Conservation (phyloP, 2,329 filamentous ascomycete species). For the Cytospora chrysosperma region DNA sequence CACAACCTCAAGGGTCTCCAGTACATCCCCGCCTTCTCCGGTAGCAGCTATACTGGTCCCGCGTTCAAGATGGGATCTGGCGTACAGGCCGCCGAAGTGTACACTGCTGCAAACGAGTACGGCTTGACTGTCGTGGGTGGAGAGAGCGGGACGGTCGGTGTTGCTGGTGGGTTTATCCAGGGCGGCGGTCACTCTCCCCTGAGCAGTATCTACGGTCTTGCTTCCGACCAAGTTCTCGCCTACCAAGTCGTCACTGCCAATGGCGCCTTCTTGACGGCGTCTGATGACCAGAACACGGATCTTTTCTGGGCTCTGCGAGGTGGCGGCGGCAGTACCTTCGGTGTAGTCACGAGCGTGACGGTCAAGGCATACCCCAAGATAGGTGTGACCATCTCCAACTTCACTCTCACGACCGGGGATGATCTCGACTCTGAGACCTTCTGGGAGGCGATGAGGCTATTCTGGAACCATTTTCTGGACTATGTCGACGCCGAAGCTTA, state of each 20-base stretch:
- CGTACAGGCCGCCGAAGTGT: constrained; percentile 52
- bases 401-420: constrained; percentile 42
- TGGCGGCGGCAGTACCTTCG: constrained; percentile 41
- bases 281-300: constrained; percentile 41
- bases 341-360: constrained; percentile 33
- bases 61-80: constrained; percentile 57
- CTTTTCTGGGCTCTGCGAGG: constrained; percentile 51
- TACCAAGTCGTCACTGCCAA: constrained; percentile 47
- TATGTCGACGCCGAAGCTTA: constrained; percentile 53
- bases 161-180: constrained; percentile 46
- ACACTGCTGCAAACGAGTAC: constrained; percentile 45
- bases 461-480: constrained; percentile 46
- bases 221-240: constrained; percentile 47
- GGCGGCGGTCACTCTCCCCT: constrained; percentile 57
- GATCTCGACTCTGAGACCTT: constrained; percentile 51
- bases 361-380: constrained; percentile 30
- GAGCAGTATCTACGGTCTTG: constrained; percentile 48
- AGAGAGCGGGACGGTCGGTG: constrained; percentile 45
- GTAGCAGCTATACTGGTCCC: constrained; percentile 39
- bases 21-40: constrained; percentile 32
- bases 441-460: constrained; percentile 46
- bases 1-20: constrained; percentile 36
- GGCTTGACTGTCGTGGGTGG: constrained; percentile 52
- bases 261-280: constrained; percentile 42
- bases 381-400: constrained; percentile 26